Base-by-base conservation (phyloP, 129 eudicot species). In the Saposhnikovia divaricata region DNA sequence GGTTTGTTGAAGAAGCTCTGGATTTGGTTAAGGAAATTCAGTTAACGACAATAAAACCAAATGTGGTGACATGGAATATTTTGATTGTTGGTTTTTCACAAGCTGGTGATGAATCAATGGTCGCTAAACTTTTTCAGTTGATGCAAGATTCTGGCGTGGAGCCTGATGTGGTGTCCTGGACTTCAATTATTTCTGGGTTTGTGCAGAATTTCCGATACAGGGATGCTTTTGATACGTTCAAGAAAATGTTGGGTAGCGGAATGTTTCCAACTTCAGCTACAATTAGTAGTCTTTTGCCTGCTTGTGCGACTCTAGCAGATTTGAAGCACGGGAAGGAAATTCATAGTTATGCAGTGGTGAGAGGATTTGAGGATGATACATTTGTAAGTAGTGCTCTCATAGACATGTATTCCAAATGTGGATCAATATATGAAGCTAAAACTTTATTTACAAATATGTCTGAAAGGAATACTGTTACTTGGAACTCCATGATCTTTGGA, bases 351-450 rank as follows among this genome's bases (percentile, higher is more conserved):
- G 87, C 89, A 15, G 79, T 88, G 45, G 85, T 85, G 40, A 81
- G 10, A 34, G 96, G 97, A 39, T 75, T 91, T 15, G 93, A 88
- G 69, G 61, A 87, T 13, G 97, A 91, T 46, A 65, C 90, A 3
- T 89, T 79, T 73, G 96, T 91, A 14, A 75, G 82, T 59, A 88
- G 94, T 68, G 90, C 98, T 0, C 90, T 93, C 40, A 79, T 91
- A 50, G 98, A 93, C 83, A 91, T 93, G 98, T 93, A 93, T 72
- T 90, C 96, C 9, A 93, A 93, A 81, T 89, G 96, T 65, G 96
- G 98, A 3, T 84, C 79, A 19, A 84, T 93, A 70, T 31, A 77
- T 70, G 90, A 91, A 85, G 91, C 98, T 8, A 77, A 71, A 74
- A 88, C 82, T 21, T 85, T 93, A 87, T 93, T 93, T 57, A 48